These are phyloP conservation scores for Fusarium kyushuense DNA, from an alignment of 2,329 filamentous ascomycete species.

Conservation along the genomic window DNA sequence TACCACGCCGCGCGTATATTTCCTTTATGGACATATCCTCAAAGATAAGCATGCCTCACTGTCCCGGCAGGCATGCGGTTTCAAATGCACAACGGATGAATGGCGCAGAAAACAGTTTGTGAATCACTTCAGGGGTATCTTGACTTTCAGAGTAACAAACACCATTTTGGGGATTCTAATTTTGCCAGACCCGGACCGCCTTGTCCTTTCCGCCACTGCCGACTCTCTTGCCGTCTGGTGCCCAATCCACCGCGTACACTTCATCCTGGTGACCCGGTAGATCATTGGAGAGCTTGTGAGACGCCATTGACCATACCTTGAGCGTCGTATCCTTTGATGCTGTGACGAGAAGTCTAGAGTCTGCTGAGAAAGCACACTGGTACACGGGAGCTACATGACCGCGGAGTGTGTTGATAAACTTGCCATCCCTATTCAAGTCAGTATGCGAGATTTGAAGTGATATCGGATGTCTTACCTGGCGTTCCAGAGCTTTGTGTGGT, in stretches of 20 bases:
- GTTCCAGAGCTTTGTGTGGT: conserved; percentile 93
- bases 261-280: conserved; percentile 92
- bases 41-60: conserved; percentile 32
- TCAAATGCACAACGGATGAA: conserved; percentile 24
- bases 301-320: conserved; percentile 93
- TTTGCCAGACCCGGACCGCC: conserved; percentile 74
- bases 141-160: conserved; percentile 38
- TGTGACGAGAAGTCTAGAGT: conserved; percentile 89
- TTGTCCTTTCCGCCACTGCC: conserved; percentile 96
- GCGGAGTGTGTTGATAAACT: conserved; percentile 87
- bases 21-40: neutral
- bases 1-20: conserved; percentile 24
- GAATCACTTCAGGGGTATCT: conserved; percentile 44
- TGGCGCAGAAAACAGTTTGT: conserved; percentile 21
- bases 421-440: conserved; percentile 64
- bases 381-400: conserved; percentile 93
- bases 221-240: conserved; percentile 87
- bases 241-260: conserved; percentile 96
- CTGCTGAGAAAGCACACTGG: conserved; percentile 91
- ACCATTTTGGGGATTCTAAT: conserved; percentile 55
- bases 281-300: conserved; percentile 82
- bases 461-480: conserved; percentile 65
- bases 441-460: neutral
- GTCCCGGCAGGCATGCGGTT: conserved; percentile 7
- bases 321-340: conserved; percentile 92